Evolutionary conservation across 495 filamentous ascomycete species (phyloP).

Genomic region (Lepidopterella palustris): DNA sequence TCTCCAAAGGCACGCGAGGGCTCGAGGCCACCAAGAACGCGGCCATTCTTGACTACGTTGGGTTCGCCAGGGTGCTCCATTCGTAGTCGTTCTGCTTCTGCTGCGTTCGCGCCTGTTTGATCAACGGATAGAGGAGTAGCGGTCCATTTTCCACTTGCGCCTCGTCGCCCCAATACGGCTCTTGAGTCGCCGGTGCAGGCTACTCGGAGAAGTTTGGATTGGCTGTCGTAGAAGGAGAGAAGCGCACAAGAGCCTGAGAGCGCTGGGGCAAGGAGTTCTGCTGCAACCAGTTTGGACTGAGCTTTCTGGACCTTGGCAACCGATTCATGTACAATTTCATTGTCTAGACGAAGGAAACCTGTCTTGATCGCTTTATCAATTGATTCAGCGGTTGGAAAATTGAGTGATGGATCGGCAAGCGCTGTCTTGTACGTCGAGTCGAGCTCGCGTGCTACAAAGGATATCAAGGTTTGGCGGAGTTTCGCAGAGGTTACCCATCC

Average conservation of each 20-base stretch:
- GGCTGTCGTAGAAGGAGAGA: constrained; percentile 90
- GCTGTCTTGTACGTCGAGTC: constrained; percentile 82
- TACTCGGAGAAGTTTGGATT: constrained; percentile 73
- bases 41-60: constrained; percentile 74
- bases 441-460: constrained; percentile 88
- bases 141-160: constrained; percentile 78
- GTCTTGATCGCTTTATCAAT: constrained; percentile 89
- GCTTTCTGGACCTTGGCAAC: constrained; percentile 80
- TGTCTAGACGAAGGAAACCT: constrained; percentile 79
- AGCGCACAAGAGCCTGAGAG: constrained; percentile 93
- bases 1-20: constrained; percentile 93
- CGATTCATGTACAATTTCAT: constrained; percentile 87
- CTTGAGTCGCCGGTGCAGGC: constrained; percentile 93
- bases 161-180: constrained; percentile 80
- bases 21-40: constrained; percentile 86
- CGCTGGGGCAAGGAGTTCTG: constrained; percentile 86
- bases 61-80: constrained; percentile 83
- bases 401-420: constrained; percentile 51
- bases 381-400: constrained; percentile 61
- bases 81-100: constrained; percentile 73
- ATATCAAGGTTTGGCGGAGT: constrained; percentile 83
- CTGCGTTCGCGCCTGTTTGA: constrained; percentile 80
- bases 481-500: constrained; percentile 99
- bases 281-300: constrained; percentile 79
- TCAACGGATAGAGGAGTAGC: constrained; percentile 85